Base-by-base conservation (phyloP, 2,329 filamentous ascomycete genomes). In the Proliferodiscus dingleyae region DNA sequence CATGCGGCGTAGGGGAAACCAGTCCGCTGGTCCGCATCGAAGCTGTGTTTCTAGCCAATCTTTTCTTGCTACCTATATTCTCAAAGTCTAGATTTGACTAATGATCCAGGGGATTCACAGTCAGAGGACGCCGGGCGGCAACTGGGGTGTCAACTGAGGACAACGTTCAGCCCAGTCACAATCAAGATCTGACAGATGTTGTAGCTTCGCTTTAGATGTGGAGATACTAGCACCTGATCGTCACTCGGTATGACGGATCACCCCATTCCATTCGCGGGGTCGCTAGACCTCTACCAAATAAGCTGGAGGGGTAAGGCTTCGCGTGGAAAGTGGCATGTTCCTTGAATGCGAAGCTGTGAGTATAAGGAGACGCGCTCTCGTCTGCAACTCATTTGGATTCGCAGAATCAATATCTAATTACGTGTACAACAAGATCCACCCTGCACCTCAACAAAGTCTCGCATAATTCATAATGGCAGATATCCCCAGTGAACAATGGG, bases 401-500 rank as follows among this genome's bases (percentile, higher is more conserved):
- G 11, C 32, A 21, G 9, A 34, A 34, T 9, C 32, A 34, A 16
- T 10, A 9, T 18, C n/a, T 9, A 34, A 15, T 9, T 34, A 13
- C 30, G n/a, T 33, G 11, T 21, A 22, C 19, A 37, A 37, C 11
- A 10, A 11, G 16, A 21, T 16, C 18, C 5, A 23, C 21, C 6
- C 21, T 23, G 28, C 6, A 15, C 11, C 8, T 8, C 18, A 37
- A 21, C 5, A 4, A 43, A 37, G 13, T 45, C 21, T 24, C 21
- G 42, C 41, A 15, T 18, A 34, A 43, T 37, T 46, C 52, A 54
- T 24, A 45, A 61, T 61, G 58, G 49, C 62, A 49, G 59, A 80
- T 45, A 78, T 96, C 62, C 91, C 91, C 48, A 79, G 76, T 41
- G 83, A 83, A 68, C 91, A 97, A 74, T 94, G 85, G 88, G 91